Evolutionary conservation across 768 basidiomycete genomes (phyloP).

Genomic region (Ephemerocybe angulata): DNA sequence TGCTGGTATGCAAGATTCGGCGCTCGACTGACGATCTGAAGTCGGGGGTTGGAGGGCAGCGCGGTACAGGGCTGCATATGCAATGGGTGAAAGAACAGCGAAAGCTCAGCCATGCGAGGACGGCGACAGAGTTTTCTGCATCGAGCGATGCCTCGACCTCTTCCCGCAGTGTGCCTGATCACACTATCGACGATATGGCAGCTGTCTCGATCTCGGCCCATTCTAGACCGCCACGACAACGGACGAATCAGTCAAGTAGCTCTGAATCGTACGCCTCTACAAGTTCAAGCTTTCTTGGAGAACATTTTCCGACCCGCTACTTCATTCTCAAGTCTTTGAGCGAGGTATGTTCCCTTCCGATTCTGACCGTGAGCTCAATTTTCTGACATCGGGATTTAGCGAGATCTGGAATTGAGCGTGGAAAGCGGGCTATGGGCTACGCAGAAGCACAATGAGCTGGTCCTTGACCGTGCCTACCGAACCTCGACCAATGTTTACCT

Average conservation of each 20-base stretch:
- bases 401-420: conserved; percentile 76
- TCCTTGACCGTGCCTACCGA: conserved; percentile 90
- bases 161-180: conserved; percentile 16
- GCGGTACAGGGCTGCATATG: conserved; percentile 80
- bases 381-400: conserved; percentile 36
- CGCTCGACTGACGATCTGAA: conserved; percentile 79
- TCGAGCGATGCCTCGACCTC: conserved; percentile 18
- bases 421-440: conserved; percentile 85
- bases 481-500: conserved; percentile 85
- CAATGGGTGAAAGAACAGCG: conserved; percentile 72
- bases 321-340: conserved; percentile 91
- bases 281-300: conserved; percentile 71
- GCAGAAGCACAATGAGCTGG: conserved; percentile 86
- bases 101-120: conserved; percentile 26
- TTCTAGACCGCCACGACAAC: conserved; percentile 26
- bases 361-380: not conserved
- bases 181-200: conserved; percentile 23
- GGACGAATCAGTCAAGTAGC: conserved; percentile 32
- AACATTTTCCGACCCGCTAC: conserved; percentile 81
- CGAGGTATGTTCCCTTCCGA: conserved; percentile 48
- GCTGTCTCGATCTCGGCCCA: conserved; percentile 38
- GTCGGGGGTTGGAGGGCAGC: conserved; percentile 88
- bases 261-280: conserved; percentile 77
- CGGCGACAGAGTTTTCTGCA: conserved; percentile 14
- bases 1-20: conserved; percentile 80